Conservation (phyloP, 345 rosid genomes). For the Melaleuca quinquenervia region DNA sequence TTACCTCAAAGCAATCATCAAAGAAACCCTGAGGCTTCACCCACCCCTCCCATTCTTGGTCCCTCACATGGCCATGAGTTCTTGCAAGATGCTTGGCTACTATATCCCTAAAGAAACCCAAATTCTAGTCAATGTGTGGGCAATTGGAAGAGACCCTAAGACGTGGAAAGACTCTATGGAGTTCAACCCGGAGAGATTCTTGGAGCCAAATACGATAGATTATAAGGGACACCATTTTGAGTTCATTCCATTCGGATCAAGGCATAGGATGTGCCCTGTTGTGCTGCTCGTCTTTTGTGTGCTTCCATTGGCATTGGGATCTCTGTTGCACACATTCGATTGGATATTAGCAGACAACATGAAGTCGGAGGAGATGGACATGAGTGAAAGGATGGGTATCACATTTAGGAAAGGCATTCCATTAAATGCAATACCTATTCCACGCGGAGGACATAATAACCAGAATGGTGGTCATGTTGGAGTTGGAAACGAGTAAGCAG, state of each 20-base stretch:
- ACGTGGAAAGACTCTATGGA: slow-evolving; percentile 44
- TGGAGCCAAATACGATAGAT: slow-evolving; percentile 25
- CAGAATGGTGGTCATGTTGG: background rate
- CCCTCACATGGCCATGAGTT: slow-evolving; percentile 69
- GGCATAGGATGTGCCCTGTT: slow-evolving; percentile 81
- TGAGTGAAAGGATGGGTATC: slow-evolving; percentile 57
- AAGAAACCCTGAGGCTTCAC: slow-evolving; percentile 67
- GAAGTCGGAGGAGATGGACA: slow-evolving; percentile 44
- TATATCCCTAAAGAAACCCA: slow-evolving; percentile 64
- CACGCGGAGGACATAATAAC: background rate
- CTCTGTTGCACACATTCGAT: slow-evolving; percentile 45
- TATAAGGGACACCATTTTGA: slow-evolving; percentile 59
- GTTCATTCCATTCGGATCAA: slow-evolving; percentile 70
- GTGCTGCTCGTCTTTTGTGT: slow-evolving; percentile 53
- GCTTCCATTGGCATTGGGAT: slow-evolving; percentile 55
- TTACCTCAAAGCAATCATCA: slow-evolving; percentile 55
- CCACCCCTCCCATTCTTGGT: slow-evolving; percentile 73
- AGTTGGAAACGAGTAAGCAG: background rate
- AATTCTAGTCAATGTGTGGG: slow-evolving; percentile 53
- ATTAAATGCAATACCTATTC: slow-evolving; percentile 44
- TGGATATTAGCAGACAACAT: slow-evolving; percentile 42
- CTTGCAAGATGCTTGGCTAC: slow-evolving; percentile 46
- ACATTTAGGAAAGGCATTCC: slow-evolving; percentile 54
- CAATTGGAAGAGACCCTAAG: slow-evolving; percentile 53
- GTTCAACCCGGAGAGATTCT: slow-evolving; percentile 65